Conservation (phyloP, 345 rosid species). For the Eucalyptus paniculata region DNA sequence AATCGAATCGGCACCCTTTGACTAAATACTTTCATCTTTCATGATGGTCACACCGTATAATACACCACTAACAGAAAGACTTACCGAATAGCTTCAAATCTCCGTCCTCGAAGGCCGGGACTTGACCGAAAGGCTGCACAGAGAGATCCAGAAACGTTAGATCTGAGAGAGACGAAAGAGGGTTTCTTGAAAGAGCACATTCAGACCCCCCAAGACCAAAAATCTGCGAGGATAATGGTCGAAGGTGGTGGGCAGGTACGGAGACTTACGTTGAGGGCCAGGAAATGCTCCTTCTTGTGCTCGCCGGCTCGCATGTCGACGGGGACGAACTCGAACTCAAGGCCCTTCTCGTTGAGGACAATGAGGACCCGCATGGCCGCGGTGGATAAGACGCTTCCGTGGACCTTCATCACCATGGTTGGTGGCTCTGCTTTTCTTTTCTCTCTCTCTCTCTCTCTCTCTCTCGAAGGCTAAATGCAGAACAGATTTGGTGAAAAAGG, state of each 20-base stretch:
- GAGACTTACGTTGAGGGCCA: background rate
- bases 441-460: too few relatives aligned
- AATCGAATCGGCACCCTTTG: too few relatives aligned
- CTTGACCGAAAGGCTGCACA: constrained; percentile 67
- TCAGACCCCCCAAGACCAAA: background rate
- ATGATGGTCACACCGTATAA: too few relatives aligned
- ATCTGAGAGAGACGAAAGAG: constrained; percentile 9
- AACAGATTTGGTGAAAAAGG: background rate
- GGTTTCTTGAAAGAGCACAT: background rate
- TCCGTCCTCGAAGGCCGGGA: constrained; percentile 60
- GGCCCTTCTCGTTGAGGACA: constrained; percentile 10
- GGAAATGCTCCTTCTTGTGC: constrained; percentile 13
- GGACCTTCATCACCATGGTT: constrained; percentile 4
- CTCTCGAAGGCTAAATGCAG: background rate
- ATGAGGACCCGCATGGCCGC: constrained; percentile 3
- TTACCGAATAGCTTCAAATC: constrained; percentile 59
- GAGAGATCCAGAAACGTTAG: constrained; percentile 40
- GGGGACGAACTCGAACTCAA: constrained; percentile 10
- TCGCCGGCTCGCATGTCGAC: constrained; percentile 7
- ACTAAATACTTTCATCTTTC: too few relatives aligned
- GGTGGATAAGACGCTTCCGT: constrained; percentile 3
- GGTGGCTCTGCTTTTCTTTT: background rate
- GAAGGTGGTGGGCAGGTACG: background rate
- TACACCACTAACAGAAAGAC: background rate
- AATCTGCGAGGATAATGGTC: background rate